phyloP scores from a whole-genome alignment of 306 rosid species.

The Rosa rugosa region DNA sequence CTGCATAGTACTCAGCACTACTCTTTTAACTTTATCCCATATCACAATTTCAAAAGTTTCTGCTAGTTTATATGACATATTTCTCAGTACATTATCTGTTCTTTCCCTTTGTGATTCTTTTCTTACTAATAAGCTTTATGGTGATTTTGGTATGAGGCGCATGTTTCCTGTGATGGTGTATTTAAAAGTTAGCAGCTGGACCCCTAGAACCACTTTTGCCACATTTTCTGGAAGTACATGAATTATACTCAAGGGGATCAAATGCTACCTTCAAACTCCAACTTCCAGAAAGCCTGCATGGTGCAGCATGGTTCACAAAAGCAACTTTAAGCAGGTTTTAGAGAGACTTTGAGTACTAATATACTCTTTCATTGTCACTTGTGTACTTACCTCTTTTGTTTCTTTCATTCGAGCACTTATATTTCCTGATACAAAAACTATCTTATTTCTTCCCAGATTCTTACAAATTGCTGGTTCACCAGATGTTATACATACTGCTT shows the following conservation, averaged over 20 bases:
- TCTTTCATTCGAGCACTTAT: neutral
- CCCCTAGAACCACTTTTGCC: slow-evolving; percentile 61
- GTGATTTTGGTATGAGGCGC: slow-evolving; percentile 66
- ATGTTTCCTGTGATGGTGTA: slow-evolving; percentile 47
- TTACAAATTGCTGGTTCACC: slow-evolving; percentile 63
- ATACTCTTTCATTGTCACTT: neutral
- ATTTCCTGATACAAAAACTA: slow-evolving; percentile 12
- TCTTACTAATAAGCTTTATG: neutral
- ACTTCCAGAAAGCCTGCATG: slow-evolving; percentile 50
- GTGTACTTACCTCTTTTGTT: slow-evolving; percentile 15
- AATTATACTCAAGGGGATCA: slow-evolving; percentile 52
- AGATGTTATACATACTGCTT: slow-evolving; percentile 38
- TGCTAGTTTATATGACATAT: neutral
- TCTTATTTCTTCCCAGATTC: slow-evolving; percentile 57
- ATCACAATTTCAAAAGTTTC: neutral
- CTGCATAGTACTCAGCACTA: neutral
- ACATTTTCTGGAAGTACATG: slow-evolving; percentile 61
- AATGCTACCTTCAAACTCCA: slow-evolving; percentile 57
- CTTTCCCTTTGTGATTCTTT: neutral
- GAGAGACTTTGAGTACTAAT: neutral
- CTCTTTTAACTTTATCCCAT: neutral
- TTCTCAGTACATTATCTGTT: neutral
- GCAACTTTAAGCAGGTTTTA: slow-evolving; percentile 71
- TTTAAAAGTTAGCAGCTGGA: slow-evolving; percentile 57
- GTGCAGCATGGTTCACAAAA: slow-evolving; percentile 82